These are phyloP conservation scores for Exobasidium rhododendri DNA, from an alignment of 1,284 basidiomycete species.

Conservation along the genomic window DNA sequence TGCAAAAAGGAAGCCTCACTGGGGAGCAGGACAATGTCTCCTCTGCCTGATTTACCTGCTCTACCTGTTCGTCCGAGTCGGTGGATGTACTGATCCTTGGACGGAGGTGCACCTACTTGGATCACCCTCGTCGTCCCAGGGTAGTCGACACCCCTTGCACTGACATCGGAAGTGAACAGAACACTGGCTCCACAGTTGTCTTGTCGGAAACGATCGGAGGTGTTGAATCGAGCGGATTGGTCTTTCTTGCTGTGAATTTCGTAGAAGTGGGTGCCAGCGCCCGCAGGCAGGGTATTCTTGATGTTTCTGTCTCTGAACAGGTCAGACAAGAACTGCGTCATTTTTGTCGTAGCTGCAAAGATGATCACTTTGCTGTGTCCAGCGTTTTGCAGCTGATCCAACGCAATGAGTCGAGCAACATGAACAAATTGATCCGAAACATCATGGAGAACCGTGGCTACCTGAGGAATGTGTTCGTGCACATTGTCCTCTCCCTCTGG, in stretches of 20 bases:
- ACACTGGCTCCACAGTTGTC: slow-evolving; percentile 60
- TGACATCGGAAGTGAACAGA: slow-evolving; percentile 58
- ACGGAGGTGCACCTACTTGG: slow-evolving; percentile 77
- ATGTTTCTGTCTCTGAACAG: slow-evolving; percentile 13
- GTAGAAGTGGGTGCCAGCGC: slow-evolving; percentile 55
- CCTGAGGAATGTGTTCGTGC: slow-evolving; percentile 77
- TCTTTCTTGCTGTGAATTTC: slow-evolving; percentile 83
- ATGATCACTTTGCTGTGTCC: slow-evolving; percentile 75
- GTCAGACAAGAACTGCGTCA: slow-evolving; percentile 66
- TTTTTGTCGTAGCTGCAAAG: slow-evolving; percentile 85
- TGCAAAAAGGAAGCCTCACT: slow-evolving; percentile 76
- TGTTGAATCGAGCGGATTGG: slow-evolving; percentile 66
- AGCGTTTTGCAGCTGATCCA: slow-evolving; percentile 79
- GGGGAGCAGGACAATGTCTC: slow-evolving; percentile 79
- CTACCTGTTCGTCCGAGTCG: slow-evolving; percentile 89
- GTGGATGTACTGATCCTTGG: slow-evolving; percentile 78
- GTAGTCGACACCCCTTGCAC: slow-evolving; percentile 59
- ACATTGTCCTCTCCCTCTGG: slow-evolving; percentile 65
- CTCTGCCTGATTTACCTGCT: slow-evolving; percentile 68
- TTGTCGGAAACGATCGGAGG: slow-evolving; percentile 68
- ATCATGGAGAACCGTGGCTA: slow-evolving; percentile 69
- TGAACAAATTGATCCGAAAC: slow-evolving; percentile 74
- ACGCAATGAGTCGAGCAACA: slow-evolving; percentile 73
- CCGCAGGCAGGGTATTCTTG: slow-evolving; percentile 18
- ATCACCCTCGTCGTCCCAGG: slow-evolving; percentile 84